A percentile compares a stretch with the other conserved stretches of the same genome.
phyloP scores from a whole-genome alignment of 2,329 filamentous ascomycete genomes.

The Fusarium pseudocircinatum region DNA sequence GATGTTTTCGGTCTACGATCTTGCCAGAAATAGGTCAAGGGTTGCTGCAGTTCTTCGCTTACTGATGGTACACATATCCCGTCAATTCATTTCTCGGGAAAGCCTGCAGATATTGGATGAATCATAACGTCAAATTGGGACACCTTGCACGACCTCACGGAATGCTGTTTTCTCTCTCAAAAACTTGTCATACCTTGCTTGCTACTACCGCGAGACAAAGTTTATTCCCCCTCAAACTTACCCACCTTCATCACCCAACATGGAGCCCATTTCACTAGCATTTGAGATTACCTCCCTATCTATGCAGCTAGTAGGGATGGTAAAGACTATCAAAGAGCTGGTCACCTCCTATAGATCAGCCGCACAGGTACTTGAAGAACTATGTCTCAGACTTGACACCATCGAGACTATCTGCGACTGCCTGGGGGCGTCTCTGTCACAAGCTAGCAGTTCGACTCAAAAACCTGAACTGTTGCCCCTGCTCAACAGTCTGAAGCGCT shows the following conservation, averaged over 20 bases:
- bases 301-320: background rate
- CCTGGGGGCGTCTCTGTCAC: background rate
- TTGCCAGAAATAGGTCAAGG: background rate
- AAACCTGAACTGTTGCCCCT: background rate
- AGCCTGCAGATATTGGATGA: too few species aligned
- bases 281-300: slow-evolving; percentile 4
- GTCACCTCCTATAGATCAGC: slow-evolving; percentile 20
- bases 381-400: background rate
- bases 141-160: background rate
- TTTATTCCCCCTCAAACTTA: background rate
- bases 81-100: background rate
- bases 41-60: background rate
- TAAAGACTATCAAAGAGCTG: background rate
- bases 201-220: background rate
- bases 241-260: background rate
- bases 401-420: slow-evolving; percentile 2
- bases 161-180: too few species aligned
- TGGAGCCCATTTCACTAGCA: background rate
- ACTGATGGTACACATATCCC: background rate
- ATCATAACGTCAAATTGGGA: background rate
- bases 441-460: background rate
- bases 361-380: background rate
- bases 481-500: background rate
- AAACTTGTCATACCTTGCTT: background rate
- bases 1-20: background rate